A percentile compares a stretch with the other conserved stretches of the same genome.
Conservation (phyloP, 176 grass and related monocot genomes). For the Miscanthus lutarioriparius region DNA sequence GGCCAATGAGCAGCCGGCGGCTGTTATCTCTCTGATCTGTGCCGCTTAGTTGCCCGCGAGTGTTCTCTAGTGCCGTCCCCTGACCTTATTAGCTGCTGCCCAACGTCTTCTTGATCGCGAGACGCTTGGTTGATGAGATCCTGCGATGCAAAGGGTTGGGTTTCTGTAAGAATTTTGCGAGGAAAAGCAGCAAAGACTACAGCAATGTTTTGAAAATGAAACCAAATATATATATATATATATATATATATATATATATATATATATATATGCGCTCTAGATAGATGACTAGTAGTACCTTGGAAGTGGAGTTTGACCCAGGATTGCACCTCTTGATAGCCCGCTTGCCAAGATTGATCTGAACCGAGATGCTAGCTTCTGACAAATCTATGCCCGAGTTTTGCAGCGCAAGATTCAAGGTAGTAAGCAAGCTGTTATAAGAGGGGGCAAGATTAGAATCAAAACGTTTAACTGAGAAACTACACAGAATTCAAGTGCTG, state of each 20-base stretch:
- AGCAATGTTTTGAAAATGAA: background rate
- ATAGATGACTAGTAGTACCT: conserved; percentile 57
- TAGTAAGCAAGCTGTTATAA: conserved; percentile 58
- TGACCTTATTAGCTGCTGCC: conserved; percentile 4
- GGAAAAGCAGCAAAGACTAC: background rate
- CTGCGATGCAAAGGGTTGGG: conserved; percentile 30
- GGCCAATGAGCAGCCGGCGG: background rate
- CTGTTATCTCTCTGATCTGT: conserved; percentile 41
- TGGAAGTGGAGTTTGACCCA: conserved; percentile 29
- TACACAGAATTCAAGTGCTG: background rate
- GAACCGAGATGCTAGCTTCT: conserved; percentile 83
- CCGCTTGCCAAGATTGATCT: conserved; percentile 82
- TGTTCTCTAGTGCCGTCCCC: conserved; percentile 28
- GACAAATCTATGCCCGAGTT: conserved; percentile 85
- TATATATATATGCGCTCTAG: too few species aligned
- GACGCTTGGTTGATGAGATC: conserved; percentile 21
- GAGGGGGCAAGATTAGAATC: background rate
- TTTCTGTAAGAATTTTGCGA: conserved; percentile 5
- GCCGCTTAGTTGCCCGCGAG: conserved; percentile 58
- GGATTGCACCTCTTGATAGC: conserved; percentile 51
- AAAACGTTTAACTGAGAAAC: background rate
- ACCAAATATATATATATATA: background rate
- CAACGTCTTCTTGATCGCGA: conserved; percentile 24
- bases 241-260: too few species aligned
- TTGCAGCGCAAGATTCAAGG: conserved; percentile 66